Conservation (phyloP, 2,329 filamentous ascomycete genomes). For the Calonectria crousiana region DNA sequence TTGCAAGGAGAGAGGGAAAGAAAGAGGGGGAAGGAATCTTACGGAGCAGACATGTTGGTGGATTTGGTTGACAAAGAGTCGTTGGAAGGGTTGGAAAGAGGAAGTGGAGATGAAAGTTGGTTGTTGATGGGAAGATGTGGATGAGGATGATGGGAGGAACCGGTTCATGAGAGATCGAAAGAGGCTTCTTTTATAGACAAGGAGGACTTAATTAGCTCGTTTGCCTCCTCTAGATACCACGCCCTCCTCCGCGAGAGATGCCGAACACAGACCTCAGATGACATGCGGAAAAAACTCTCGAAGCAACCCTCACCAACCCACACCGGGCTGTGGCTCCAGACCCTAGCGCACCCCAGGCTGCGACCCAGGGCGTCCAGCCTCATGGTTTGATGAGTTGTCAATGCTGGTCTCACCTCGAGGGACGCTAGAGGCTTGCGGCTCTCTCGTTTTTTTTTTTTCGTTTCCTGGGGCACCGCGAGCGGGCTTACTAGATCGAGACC, state of each 20-base stretch:
- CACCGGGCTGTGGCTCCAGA: conserved; percentile 19
- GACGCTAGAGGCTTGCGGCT: conserved; percentile 33
- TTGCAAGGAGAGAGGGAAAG: background rate
- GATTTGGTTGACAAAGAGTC: conserved; percentile 32
- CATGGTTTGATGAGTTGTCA: conserved; percentile 40
- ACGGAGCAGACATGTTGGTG: conserved; percentile 45
- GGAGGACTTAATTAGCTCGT: conserved; percentile 19
- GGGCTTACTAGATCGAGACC: background rate
- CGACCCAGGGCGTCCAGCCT: conserved; percentile 31
- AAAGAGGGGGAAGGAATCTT: conserved; percentile 26
- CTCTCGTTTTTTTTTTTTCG: conserved; percentile 29
- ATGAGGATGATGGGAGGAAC: conserved; percentile 36
- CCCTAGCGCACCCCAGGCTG: conserved; percentile 9
- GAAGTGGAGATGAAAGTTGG: conserved; percentile 33
- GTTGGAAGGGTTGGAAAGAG: conserved; percentile 26
- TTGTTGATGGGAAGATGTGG: conserved; percentile 40
- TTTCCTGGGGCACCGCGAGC: conserved; percentile 27
- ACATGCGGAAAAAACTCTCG: conserved; percentile 15
- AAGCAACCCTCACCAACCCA: conserved; percentile 16
- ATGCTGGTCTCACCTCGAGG: conserved; percentile 40
- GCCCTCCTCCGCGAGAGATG: conserved; percentile 17
- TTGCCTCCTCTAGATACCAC: conserved; percentile 28
- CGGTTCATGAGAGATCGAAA: conserved; percentile 28
- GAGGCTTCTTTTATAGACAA: conserved; percentile 41
- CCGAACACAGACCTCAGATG: conserved; percentile 18